Evolutionary conservation across 2,329 filamentous ascomycete species (phyloP), one percentile per base, ranked within the genome.

Genomic region (Aspergillus pseudoterreus): DNA sequence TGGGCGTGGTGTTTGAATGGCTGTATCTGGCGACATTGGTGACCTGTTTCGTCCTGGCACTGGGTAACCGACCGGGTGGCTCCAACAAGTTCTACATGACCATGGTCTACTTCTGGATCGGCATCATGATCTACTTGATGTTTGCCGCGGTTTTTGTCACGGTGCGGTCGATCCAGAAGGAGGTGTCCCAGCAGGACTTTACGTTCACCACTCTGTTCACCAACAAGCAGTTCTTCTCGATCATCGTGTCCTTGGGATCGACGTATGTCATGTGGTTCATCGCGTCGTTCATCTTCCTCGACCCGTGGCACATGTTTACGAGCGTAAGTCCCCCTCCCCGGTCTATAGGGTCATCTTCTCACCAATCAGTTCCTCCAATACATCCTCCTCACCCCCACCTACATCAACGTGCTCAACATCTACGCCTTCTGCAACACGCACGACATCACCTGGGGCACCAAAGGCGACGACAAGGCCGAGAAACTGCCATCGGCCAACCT

Each of bases 221-320:
- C 63, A 95, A 99, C 71, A 79, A 84, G 57, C 83, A 95, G 52
- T 97, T 99, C 76, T 91, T 94, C 72, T 95, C 90, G 32, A 81
- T 99, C 57, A 94, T 99, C 62, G 84, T 99, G 47, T 96, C 92
- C 0, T 82, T 97, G 64, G 82, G 88, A 63, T 94, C 91, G 10
- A 99, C 94, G 0, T 99, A 94, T 68, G 81, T 95, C 56, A 85
- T 99, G 64, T 99, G 92, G 87, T 82, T 97, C 53, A 75, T 99
- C 46, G 88, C 90, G 0, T 96, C 91, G 8, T 79, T 99, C 59
- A 78, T 99, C 60, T 97, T 97, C 85, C 85, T 97, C 71, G 94
- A 99, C 70, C 94, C 94, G 4, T 99, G 94, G 92, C 94, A 99
- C 75, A 97, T 99, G 91, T 81, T 96, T 71, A 97, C 94, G n/a